Evolutionary conservation across 2,329 filamentous ascomycete species (phyloP), one percentile per base, ranked within the genome.

Genomic region (Trichophaea hybrida): DNA sequence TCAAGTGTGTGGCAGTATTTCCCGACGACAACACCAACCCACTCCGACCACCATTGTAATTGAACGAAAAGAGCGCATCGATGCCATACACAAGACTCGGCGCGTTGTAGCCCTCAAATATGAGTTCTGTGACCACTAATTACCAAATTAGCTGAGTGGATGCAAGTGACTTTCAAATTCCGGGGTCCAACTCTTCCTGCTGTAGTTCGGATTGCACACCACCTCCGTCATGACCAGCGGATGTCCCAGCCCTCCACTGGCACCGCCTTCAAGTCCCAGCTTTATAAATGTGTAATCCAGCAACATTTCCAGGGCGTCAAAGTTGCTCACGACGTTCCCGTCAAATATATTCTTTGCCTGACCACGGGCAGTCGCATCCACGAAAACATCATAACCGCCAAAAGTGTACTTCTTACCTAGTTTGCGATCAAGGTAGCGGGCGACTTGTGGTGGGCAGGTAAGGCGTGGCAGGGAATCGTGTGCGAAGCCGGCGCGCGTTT

Each of bases 151-250:
- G 24, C 24, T 24, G 24, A 15, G 40, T 15, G 24, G 24, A 24
- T 24, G 24, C 24, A 24, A 24, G 24, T 24, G 24, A 24, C 24
- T n/a, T 50, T 50, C 24, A 50, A 12, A 50, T 12, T 13, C 7
- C 46, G 17, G 31, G 32, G 10, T 76, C 84, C 65, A 74, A 94
- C 88, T 91, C 75, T 87, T 91, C 66, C 90, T 78, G 51, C 89
- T 85, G 70, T 98, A 98, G 10, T 81, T 82, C 61, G 95, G 72
- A 72, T 97, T 97, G 33, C 90, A 93, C 60, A 97, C 83, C 0
- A 93, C 84, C 73, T 98, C 93, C 0, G 93, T 98, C 84, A 98
- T 89, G 67, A 98, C 84, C 61, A 98, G 81, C 1, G 91, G 90
- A 68, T 89, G 77, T 68, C 91, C 88, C 63, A 98, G 82, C 31